Evolutionary conservation across 805 yeast species (phyloP), one percentile per base, ranked within the genome.

Genomic region (Schwanniomyces pseudopolymorphus): DNA sequence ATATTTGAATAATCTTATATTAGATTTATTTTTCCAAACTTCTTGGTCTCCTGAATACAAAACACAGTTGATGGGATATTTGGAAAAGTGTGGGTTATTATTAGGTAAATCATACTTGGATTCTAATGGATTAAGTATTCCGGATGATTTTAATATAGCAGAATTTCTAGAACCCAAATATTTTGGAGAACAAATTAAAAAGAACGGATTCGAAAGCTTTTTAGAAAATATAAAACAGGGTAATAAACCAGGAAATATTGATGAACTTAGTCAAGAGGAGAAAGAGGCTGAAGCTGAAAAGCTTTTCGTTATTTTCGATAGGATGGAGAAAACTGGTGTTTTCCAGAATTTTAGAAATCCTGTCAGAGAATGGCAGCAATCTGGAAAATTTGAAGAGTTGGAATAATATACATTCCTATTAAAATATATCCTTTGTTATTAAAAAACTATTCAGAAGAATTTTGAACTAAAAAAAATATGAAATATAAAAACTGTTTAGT

Each of bases 221-320:
- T 7, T 31, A 17, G 31, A 47, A 8, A 11, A 22, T 5, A 27
- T 43, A 13, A 37, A 40, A n/a, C 31, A 31, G 6, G 14, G 24
- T n/a, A 31, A 4, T 20, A 26, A 33, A 24, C 17, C n/a, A 4
- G n/a, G 35, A 25, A 26, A 16, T 16, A 13, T 9, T 3, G 38
- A 22, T 9, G 64, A 58, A 2, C 62, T 72, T 66, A 64, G 74
- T 1, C 64, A 63, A 7, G 75, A 69, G 42, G 78, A 74, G 46
- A 72, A 74, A 53, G 74, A 67, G 50, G 53, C 52, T 6, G 78
- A 74, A 49, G 78, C 78, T 2, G 79, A 74, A 44, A 63, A 71
- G 48, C 50, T 74, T 46, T 74, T 70, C 54, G 64, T 60, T 4
- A 43, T 72, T 5, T 72, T 74, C 49, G 76, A 71, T 39, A 54